A percentile compares a stretch with the other conserved stretches of the same genome.
Conservation (phyloP, 495 filamentous ascomycete genomes). For the Daldinia caldariorum region DNA sequence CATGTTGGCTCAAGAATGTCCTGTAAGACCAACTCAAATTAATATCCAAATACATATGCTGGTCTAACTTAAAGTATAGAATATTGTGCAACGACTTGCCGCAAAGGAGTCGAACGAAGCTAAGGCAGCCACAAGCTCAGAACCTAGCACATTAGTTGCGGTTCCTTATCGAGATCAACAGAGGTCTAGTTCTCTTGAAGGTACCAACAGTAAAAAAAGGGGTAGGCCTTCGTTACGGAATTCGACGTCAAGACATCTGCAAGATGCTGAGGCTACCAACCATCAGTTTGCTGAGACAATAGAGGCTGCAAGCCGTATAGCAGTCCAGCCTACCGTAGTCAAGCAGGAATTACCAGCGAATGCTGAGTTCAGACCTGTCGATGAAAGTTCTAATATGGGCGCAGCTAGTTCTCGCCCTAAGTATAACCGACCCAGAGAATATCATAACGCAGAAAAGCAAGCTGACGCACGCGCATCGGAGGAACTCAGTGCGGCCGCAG, state of each 20-base stretch:
- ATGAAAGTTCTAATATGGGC: constrained; percentile 10
- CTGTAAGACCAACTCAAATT: constrained; percentile 42
- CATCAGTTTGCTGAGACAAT: constrained; percentile 8
- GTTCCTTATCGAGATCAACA: constrained; percentile 31
- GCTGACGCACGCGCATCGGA: neutral
- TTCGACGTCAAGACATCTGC: constrained; percentile 29
- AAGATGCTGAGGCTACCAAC: constrained; percentile 17
- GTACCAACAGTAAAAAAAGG: constrained; percentile 26
- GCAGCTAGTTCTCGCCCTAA: constrained; percentile 19
- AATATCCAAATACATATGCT: neutral
- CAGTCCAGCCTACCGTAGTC: neutral
- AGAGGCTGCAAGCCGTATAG: constrained; percentile 17
- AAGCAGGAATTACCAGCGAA: constrained; percentile 16
- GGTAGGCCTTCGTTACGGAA: constrained; percentile 26
- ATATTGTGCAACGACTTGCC: constrained; percentile 21
- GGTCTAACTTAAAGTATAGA: constrained; percentile 25
- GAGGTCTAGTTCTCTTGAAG: constrained; percentile 38
- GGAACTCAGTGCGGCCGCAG: neutral
- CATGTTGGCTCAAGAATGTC: constrained; percentile 47
- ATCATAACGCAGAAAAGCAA: neutral
- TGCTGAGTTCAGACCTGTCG: neutral
- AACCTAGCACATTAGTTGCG: constrained; percentile 26
- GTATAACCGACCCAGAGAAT: constrained; percentile 2
- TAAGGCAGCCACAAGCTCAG: constrained; percentile 4
- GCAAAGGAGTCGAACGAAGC: constrained; percentile 25